A percentile compares a stretch with the other conserved stretches of the same genome.
Evolutionary conservation across 83 land plant species (phyloP).

Genomic region (Picea mariana): DNA sequence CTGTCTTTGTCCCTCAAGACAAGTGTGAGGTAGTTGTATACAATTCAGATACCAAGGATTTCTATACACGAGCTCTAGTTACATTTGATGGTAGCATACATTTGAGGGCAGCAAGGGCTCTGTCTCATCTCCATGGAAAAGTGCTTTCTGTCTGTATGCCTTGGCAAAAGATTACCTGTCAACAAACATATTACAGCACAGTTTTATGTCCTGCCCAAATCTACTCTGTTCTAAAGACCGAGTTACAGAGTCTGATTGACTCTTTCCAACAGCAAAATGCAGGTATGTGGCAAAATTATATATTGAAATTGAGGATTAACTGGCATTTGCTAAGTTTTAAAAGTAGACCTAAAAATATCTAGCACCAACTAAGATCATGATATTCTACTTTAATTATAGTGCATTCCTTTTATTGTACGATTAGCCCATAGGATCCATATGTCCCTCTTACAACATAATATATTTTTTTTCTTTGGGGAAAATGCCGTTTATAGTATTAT

Average conservation of each 20-base stretch:
- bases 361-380: neutral
- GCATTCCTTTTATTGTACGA: neutral
- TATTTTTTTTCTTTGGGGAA: too few species aligned
- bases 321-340: neutral
- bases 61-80: conserved; percentile 44
- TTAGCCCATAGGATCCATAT: neutral
- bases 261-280: conserved; percentile 27
- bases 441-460: neutral
- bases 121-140: conserved; percentile 70
- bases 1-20: conserved; percentile 44
- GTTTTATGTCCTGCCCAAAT: too few species aligned
- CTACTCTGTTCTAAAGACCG: too few species aligned
- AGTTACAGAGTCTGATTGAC: conserved; percentile 43
- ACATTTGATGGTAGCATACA: conserved; percentile 79
- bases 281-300: neutral
- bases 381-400: neutral
- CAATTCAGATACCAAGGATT: conserved; percentile 47
- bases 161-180: conserved; percentile 79
- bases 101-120: conserved; percentile 77
- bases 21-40: conserved; percentile 52
- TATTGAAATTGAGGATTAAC: neutral
- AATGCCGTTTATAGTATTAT: too few species aligned
- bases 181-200: conserved; percentile 52
- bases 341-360: neutral
- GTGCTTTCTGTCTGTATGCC: conserved; percentile 55